These are phyloP conservation scores for Berkeleyomyces basicola DNA, from an alignment of 2,329 filamentous ascomycete species.

Conservation along the genomic window DNA sequence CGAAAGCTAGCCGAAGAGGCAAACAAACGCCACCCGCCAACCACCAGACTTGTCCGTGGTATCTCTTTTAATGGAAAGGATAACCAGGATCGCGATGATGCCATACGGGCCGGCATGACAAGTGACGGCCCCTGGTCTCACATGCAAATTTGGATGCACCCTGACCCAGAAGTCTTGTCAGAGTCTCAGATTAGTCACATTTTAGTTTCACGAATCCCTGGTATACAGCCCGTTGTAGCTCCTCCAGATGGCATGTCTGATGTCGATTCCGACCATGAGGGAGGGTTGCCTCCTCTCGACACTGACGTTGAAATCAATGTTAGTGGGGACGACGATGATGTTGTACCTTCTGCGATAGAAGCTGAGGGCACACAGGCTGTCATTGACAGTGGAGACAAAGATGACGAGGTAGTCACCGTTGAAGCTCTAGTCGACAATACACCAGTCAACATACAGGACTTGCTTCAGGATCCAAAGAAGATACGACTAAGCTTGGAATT, in stretches of 20 bases:
- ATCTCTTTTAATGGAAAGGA: slow-evolving; percentile 35
- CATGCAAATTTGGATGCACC: slow-evolving; percentile 40
- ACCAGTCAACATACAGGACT: background rate
- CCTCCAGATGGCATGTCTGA: slow-evolving; percentile 12
- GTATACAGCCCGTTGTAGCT: slow-evolving; percentile 13
- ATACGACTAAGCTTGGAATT: slow-evolving; percentile 40
- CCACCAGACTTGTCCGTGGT: slow-evolving; percentile 30
- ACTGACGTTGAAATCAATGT: slow-evolving; percentile 9
- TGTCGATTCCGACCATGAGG: slow-evolving; percentile 12
- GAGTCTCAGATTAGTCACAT: slow-evolving; percentile 33
- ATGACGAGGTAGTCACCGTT: slow-evolving; percentile 14
- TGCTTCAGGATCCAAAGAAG: slow-evolving; percentile 14
- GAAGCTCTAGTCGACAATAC: slow-evolving; percentile 17
- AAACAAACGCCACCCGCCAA: slow-evolving; percentile 4
- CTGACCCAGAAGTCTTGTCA: slow-evolving; percentile 39
- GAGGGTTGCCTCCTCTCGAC: background rate
- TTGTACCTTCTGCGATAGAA: slow-evolving; percentile 3
- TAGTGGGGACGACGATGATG: slow-evolving; percentile 10
- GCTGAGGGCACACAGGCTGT: background rate
- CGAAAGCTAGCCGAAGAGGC: slow-evolving; percentile 35
- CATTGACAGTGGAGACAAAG: background rate
- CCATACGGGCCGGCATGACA: slow-evolving; percentile 23
- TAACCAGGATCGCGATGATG: slow-evolving; percentile 24
- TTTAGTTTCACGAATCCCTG: slow-evolving; percentile 27
- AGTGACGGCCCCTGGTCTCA: slow-evolving; percentile 25